These are phyloP conservation scores for Ocimum tenuiflorum DNA, from an alignment of 257 asterid species.

Conservation along the genomic window DNA sequence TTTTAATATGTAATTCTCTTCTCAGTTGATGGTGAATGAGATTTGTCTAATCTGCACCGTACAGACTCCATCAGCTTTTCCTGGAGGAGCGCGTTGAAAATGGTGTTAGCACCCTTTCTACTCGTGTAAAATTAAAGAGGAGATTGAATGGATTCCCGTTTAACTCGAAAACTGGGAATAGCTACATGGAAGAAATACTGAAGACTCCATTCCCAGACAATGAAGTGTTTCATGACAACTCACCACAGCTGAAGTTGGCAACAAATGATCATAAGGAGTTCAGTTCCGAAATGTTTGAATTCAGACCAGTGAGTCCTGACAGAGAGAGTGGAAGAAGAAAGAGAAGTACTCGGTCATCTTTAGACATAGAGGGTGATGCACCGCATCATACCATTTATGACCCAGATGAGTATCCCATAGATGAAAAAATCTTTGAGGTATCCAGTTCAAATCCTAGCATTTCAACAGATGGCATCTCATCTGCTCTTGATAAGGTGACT, in stretches of 20 bases:
- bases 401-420: conserved; percentile 26
- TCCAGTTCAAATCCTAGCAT: conserved; percentile 28
- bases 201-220: conserved; percentile 63
- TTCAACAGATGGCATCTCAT: conserved; percentile 32
- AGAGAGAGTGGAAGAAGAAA: conserved; percentile 33
- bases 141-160: conserved; percentile 87
- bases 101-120: conserved; percentile 43
- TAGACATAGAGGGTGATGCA: conserved; percentile 32
- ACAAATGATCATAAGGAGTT: conserved; percentile 32
- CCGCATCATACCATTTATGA: conserved; percentile 27
- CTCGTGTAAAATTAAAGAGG: conserved; percentile 61
- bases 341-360: conserved; percentile 39
- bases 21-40: conserved; percentile 2
- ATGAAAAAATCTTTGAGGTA: conserved; percentile 22
- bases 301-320: conserved; percentile 34
- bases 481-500: conserved; percentile 24
- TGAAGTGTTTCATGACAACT: conserved; percentile 50
- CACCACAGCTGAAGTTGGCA: conserved; percentile 30
- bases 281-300: conserved; percentile 36
- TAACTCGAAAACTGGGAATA: conserved; percentile 55
- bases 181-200: conserved; percentile 81
- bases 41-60: conserved; percentile 21
- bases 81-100: conserved; percentile 67
- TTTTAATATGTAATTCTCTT: neutral
- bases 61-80: conserved; percentile 87